Percentiles rank a stretch among this genome's conserved stretches.
Conservation (phyloP, 495 filamentous ascomycete species). For the Glarea lozoyensis region DNA sequence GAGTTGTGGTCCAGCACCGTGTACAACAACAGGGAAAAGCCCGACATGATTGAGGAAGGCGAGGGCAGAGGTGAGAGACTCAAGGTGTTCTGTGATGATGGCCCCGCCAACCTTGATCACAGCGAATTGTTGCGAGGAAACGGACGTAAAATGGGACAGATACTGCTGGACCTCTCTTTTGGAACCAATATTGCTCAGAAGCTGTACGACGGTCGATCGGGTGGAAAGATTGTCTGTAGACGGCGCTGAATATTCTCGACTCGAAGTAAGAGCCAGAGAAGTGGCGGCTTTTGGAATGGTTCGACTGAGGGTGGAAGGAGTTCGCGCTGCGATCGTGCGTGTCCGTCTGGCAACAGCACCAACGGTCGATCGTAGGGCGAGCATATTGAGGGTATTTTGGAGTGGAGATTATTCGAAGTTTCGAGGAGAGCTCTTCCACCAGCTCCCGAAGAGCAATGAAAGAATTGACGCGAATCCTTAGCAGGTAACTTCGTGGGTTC, state of each 20-base stretch:
- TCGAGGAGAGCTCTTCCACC: conserved; percentile 6
- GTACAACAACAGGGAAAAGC: conserved; percentile 91
- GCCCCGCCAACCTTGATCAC: conserved; percentile 98
- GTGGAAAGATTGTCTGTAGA: conserved; percentile 40
- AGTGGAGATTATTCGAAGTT: conserved; percentile 13
- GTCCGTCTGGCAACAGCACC: conserved; percentile 19
- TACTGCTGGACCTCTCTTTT: conserved; percentile 98
- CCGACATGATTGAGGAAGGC: conserved; percentile 94
- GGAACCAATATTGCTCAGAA: conserved; percentile 92
- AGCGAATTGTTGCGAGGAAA: conserved; percentile 95
- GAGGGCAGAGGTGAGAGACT: conserved; percentile 78
- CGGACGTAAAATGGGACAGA: conserved; percentile 93
- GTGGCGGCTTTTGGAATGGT: conserved; percentile 18
- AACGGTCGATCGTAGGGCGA: conserved; percentile 21
- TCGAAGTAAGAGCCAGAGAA: conserved; percentile 10
- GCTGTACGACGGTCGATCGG: conserved; percentile 82
- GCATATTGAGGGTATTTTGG: conserved; percentile 15
- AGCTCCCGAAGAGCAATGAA: conserved; percentile 16
- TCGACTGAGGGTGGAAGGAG: conserved; percentile 7
- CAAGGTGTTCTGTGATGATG: conserved; percentile 90
- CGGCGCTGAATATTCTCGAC: conserved; percentile 19
- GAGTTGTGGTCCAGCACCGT: conserved; percentile 92
- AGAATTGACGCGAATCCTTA: conserved; percentile 11
- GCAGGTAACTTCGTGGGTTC: conserved; percentile 8
- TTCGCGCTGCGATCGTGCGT: conserved; percentile 11